phyloP scores from a whole-genome alignment of 257 asterid species.

The Phtheirospermum japonicum region DNA sequence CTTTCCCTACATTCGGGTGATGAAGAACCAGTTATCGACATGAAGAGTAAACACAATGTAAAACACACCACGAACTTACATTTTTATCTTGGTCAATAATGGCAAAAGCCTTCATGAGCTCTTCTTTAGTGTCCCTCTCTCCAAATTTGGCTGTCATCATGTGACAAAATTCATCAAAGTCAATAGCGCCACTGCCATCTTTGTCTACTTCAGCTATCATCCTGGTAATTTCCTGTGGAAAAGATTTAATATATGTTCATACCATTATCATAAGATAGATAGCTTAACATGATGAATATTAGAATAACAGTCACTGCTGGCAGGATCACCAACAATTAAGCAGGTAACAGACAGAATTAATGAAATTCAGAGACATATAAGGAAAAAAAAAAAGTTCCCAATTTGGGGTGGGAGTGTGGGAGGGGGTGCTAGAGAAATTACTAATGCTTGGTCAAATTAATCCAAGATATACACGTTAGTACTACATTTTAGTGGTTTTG shows the following conservation, averaged over 20 bases:
- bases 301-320: too few species aligned
- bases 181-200: conserved; percentile 96
- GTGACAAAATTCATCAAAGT: conserved; percentile 77
- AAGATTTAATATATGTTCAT: conserved; percentile 14
- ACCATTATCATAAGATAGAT: conserved; percentile 15
- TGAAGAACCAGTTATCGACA: conserved; percentile 20
- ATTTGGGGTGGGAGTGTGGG: neutral
- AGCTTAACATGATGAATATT: neutral
- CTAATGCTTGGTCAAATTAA: neutral
- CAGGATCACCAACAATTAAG: too few species aligned
- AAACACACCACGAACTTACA: conserved; percentile 38
- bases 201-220: conserved; percentile 96
- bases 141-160: conserved; percentile 98
- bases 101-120: conserved; percentile 80
- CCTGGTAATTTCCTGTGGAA: conserved; percentile 63
- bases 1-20: conserved; percentile 62
- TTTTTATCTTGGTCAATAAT: conserved; percentile 88
- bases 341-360: too few species aligned
- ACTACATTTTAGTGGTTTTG: neutral
- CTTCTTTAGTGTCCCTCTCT: conserved; percentile 88
- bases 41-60: conserved; percentile 21
- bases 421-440: conserved; percentile 4
- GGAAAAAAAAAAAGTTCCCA: neutral
- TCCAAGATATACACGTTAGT: neutral
- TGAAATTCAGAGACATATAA: neutral